phyloP scores from a whole-genome alignment of 495 filamentous ascomycete species.

The Amphirosellinia nigrospora region DNA sequence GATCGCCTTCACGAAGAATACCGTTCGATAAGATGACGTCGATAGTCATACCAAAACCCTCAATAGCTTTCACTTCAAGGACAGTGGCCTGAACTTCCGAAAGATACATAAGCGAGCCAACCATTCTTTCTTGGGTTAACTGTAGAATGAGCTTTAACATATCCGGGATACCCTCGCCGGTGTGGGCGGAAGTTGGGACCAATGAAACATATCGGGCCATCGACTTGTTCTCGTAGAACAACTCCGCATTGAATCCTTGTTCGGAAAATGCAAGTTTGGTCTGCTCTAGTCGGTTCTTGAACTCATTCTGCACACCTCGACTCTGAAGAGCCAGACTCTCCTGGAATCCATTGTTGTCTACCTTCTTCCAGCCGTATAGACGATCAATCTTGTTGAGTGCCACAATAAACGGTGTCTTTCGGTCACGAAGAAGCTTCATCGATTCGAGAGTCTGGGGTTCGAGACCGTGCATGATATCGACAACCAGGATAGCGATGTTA shows the following conservation, averaged over 20 bases:
- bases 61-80: conserved; percentile 98
- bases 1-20: conserved; percentile 91
- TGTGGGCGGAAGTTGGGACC: conserved; percentile 96
- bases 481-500: conserved; percentile 98
- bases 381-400: conserved; percentile 99
- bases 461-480: conserved; percentile 99
- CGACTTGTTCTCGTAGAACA: conserved; percentile 97
- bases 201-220: conserved; percentile 92
- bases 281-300: conserved; percentile 85
- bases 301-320: conserved; percentile 94
- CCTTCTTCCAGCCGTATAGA: conserved; percentile 97
- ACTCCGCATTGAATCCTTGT: conserved; percentile 96
- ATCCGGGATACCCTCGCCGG: conserved; percentile 97
- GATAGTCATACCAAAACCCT: conserved; percentile 98
- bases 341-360: conserved; percentile 97
- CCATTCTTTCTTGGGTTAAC: conserved; percentile 97
- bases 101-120: conserved; percentile 95
- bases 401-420: conserved; percentile 98
- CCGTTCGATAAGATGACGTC: conserved; percentile 98
- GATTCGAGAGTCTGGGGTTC: conserved; percentile 98
- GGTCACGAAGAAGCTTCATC: conserved; percentile 89
- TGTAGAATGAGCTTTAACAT: conserved; percentile 95
- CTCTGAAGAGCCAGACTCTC: conserved; percentile 88
- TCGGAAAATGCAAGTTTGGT: conserved; percentile 94
- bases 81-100: conserved; percentile 98